These are phyloP conservation scores for Saxophila tyrrhenica DNA, from an alignment of 495 filamentous ascomycete genomes.

Conservation along the genomic window DNA sequence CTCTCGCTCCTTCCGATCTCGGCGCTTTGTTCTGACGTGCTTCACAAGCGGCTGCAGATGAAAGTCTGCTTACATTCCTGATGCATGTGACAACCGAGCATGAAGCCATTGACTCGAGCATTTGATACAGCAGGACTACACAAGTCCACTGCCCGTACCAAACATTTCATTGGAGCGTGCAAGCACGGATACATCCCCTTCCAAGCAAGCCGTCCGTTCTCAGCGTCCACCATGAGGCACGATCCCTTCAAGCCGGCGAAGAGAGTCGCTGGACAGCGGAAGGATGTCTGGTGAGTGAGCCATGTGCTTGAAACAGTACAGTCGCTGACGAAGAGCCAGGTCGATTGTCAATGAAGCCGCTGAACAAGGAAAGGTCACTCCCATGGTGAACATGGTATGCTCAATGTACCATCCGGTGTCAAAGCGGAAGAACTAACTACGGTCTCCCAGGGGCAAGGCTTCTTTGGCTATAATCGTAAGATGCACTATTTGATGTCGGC, in stretches of 20 bases:
- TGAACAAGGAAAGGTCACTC: conserved; percentile 70
- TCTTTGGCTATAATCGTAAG: conserved; percentile 82
- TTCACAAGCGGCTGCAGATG: too few species aligned
- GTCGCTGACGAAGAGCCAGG: conserved; percentile 36
- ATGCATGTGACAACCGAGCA: too few species aligned
- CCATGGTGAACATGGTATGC: conserved; percentile 74
- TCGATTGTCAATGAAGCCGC: conserved; percentile 91
- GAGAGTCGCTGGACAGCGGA: conserved; percentile 66
- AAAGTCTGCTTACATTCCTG: too few species aligned
- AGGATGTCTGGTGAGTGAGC: conserved; percentile 78
- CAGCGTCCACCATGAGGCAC: conserved; percentile 15
- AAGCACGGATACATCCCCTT: not conserved
- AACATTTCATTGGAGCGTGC: not conserved
- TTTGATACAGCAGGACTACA: not conserved
- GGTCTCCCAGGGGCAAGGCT: conserved; percentile 62
- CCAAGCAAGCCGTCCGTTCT: conserved; percentile 13
- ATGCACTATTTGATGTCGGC: too few species aligned
- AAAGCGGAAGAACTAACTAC: not conserved
- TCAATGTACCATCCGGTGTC: too few species aligned
- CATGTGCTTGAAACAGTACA: not conserved
- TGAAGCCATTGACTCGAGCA: conserved; percentile 3
- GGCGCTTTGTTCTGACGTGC: not conserved
- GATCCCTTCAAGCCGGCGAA: conserved; percentile 56
- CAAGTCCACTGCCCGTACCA: not conserved
- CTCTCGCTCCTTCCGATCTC: too few species aligned